Evolutionary conservation across 768 basidiomycete genomes (phyloP).

Genomic region (Trichaptum fuscoviolaceum): DNA sequence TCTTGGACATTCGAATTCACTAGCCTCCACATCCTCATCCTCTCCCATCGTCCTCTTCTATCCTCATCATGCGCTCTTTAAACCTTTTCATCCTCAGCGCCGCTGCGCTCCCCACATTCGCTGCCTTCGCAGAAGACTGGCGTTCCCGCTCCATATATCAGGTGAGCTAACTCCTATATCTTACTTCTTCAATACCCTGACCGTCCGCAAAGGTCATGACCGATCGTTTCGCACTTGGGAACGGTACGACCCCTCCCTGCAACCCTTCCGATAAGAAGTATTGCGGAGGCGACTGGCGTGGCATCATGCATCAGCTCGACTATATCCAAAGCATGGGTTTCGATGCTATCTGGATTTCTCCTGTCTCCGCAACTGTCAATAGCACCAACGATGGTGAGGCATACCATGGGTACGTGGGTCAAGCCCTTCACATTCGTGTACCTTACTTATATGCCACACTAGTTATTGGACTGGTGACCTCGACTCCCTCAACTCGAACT

Average conservation of each 20-base stretch:
- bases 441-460: not conserved
- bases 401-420: conserved; percentile 38
- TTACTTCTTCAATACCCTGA: not conserved
- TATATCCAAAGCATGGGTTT: conserved; percentile 63
- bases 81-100: not conserved
- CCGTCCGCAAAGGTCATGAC: conserved; percentile 37
- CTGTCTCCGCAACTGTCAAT: conserved; percentile 42
- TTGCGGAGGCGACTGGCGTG: conserved; percentile 55
- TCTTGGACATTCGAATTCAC: not conserved
- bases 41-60: not conserved
- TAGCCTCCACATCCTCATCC: not conserved
- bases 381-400: conserved; percentile 46
- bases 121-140: conserved; percentile 46
- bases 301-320: conserved; percentile 49
- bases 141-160: conserved; percentile 46
- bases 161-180: not conserved
- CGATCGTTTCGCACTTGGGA: conserved; percentile 46
- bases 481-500: conserved; percentile 43
- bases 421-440: not conserved
- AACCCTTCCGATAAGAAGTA: conserved; percentile 42
- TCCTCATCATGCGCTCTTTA: not conserved
- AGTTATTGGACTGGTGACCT: conserved; percentile 48
- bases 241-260: conserved; percentile 27
- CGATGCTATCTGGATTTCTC: conserved; percentile 56
- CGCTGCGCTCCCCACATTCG: conserved; percentile 10